These are phyloP conservation scores for Colletotrichum australisinense DNA, from an alignment of 2,329 filamentous ascomycete genomes.

Conservation along the genomic window DNA sequence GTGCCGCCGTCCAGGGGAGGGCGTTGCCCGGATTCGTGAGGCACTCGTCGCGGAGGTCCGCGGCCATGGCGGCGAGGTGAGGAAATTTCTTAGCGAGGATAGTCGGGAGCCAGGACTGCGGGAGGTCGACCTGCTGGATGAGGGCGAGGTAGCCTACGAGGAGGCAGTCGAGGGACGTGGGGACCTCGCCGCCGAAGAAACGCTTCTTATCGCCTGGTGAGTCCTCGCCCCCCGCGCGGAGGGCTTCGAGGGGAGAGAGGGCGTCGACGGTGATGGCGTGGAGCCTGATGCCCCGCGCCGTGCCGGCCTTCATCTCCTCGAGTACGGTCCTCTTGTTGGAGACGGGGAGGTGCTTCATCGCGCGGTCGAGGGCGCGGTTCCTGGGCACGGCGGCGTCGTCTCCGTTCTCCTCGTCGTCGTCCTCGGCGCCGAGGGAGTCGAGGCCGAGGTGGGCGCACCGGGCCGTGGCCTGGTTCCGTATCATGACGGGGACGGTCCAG, in stretches of 20 bases:
- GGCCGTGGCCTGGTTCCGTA: constrained; percentile 76
- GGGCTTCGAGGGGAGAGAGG: constrained; percentile 75
- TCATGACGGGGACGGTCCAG: constrained; percentile 82
- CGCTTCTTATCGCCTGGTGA: constrained; percentile 20
- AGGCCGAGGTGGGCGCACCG: constrained; percentile 78
- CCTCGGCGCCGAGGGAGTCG: constrained; percentile 73
- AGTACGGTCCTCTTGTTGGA: constrained; percentile 66
- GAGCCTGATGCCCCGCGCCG: constrained; percentile 79
- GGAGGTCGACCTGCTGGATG: constrained; percentile 67
- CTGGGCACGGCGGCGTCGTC: constrained; percentile 39
- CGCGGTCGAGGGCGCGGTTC: constrained; percentile 41
- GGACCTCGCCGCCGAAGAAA: constrained; percentile 47
- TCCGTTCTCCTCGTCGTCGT: constrained; percentile 44
- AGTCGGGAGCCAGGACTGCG: constrained; percentile 54
- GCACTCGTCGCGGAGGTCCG: constrained; percentile 42
- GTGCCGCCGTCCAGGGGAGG: constrained; percentile 42
- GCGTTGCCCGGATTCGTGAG: constrained; percentile 35
- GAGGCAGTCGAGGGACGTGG: constrained; percentile 80
- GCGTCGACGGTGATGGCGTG: constrained; percentile 78
- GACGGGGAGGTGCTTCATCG: constrained; percentile 42
- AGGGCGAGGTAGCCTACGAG: constrained; percentile 83
- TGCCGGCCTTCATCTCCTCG: constrained; percentile 75
- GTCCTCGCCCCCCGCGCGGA: constrained; percentile 51
- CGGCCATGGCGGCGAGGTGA: constrained; percentile 44
- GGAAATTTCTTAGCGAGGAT: constrained; percentile 42